phyloP scores from a whole-genome alignment of 768 basidiomycete species.

The Trametes coccinea region DNA sequence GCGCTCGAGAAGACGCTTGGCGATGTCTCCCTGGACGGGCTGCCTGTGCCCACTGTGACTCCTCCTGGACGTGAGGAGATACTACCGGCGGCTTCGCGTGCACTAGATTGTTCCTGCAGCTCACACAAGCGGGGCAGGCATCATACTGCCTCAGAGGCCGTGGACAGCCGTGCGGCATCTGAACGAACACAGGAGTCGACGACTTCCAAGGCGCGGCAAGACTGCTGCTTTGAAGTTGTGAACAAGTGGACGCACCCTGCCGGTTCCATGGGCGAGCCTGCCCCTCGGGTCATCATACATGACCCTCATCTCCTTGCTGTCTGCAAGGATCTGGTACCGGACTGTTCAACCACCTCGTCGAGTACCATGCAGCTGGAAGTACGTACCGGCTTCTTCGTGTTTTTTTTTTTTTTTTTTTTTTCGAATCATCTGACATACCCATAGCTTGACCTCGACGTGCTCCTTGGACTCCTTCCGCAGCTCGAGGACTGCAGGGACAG shows the following conservation, averaged over 20 bases:
- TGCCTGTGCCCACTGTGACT: too few species aligned
- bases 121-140: too few species aligned
- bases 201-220: too few species aligned
- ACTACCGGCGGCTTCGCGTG: too few species aligned
- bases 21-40: too few species aligned
- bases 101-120: too few species aligned
- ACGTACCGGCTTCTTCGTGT: constrained; percentile 33
- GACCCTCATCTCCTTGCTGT: constrained; percentile 57
- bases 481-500: constrained; percentile 47
- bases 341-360: constrained; percentile 51
- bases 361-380: constrained; percentile 27
- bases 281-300: constrained; percentile 56
- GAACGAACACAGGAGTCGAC: too few species aligned
- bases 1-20: too few species aligned
- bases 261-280: constrained; percentile 37
- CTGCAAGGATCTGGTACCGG: constrained; percentile 56
- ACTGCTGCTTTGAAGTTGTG: constrained; percentile 54
- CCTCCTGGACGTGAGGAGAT: too few species aligned
- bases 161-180: too few species aligned
- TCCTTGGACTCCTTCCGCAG: constrained; percentile 52
- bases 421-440: constrained; percentile 47
- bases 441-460: constrained; percentile 54
- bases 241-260: constrained; percentile 43
- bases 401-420: constrained; percentile 54
- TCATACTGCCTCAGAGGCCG: too few species aligned